phyloP scores from a whole-genome alignment of 2,329 filamentous ascomycete genomes.

The Arthrobotrys iridis region DNA sequence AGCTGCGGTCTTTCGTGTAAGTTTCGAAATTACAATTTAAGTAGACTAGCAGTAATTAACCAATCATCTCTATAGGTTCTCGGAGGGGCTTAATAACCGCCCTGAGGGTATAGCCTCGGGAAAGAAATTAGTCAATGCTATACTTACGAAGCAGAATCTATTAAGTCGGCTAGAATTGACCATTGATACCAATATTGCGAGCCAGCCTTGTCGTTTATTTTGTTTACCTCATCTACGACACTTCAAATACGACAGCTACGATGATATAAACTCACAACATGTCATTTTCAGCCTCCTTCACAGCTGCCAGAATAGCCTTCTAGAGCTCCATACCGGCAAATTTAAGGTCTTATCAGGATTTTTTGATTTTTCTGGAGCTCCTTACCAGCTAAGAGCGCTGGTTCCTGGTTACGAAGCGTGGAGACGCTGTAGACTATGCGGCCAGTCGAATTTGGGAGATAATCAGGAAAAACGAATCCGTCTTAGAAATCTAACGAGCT shows the following conservation, averaged over 20 bases:
- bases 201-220: not conserved
- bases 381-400: not conserved
- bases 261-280: not conserved
- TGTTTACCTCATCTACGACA: not conserved
- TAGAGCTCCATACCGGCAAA: not conserved
- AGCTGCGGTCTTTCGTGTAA: slow-evolving; percentile 1
- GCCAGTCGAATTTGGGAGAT: not conserved
- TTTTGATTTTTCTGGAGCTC: too few species aligned
- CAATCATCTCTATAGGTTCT: too few species aligned
- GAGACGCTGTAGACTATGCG: not conserved
- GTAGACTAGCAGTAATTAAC: too few species aligned
- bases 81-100: not conserved
- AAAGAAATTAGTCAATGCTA: not conserved
- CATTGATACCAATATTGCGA: not conserved
- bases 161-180: not conserved
- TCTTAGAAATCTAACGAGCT: not conserved
- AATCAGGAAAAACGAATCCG: not conserved
- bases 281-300: not conserved
- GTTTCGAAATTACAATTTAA: too few species aligned
- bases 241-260: not conserved
- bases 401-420: not conserved
- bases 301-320: slow-evolving; percentile 18
- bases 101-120: not conserved
- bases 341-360: too few species aligned
- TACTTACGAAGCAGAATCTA: not conserved